These are phyloP conservation scores for Aspergillus ibericus DNA, from an alignment of 2,329 filamentous ascomycete species.

Conservation along the genomic window DNA sequence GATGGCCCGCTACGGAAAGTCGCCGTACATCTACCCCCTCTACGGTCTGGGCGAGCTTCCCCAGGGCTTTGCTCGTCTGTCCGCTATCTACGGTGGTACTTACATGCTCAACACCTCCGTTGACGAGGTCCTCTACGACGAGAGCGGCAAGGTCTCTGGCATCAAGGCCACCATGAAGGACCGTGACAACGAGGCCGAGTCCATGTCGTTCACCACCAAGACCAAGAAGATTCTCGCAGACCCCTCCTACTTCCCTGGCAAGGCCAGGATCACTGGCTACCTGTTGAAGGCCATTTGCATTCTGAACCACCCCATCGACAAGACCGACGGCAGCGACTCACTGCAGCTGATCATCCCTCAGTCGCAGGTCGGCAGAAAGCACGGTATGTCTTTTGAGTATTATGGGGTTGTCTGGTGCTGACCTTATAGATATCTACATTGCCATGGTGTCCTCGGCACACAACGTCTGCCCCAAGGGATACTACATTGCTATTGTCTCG, in stretches of 20 bases:
- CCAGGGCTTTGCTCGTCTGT: slow-evolving; percentile 94
- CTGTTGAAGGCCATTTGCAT: slow-evolving; percentile 97
- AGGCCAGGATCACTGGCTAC: slow-evolving; percentile 83
- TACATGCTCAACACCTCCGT: slow-evolving; percentile 99
- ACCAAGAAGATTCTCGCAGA: slow-evolving; percentile 94
- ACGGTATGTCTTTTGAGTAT: slow-evolving; percentile 61
- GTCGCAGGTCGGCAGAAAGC: slow-evolving; percentile 93
- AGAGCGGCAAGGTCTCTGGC: slow-evolving; percentile 76
- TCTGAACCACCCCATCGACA: slow-evolving; percentile 88
- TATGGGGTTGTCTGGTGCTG: slow-evolving; percentile 12
- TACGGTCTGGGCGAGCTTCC: slow-evolving; percentile 97
- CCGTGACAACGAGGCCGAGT: slow-evolving; percentile 68
- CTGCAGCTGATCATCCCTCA: slow-evolving; percentile 96
- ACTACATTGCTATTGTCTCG: slow-evolving; percentile 97
- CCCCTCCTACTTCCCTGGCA: slow-evolving; percentile 92
- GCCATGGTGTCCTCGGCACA: slow-evolving; percentile 93
- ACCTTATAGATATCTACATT: slow-evolving; percentile 80
- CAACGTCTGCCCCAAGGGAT: slow-evolving; percentile 98
- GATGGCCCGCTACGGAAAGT: slow-evolving; percentile 96
- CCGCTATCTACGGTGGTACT: slow-evolving; percentile 96
- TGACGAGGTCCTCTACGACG: slow-evolving; percentile 83
- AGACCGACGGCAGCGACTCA: slow-evolving; percentile 85
- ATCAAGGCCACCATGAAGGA: slow-evolving; percentile 98
- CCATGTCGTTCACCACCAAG: slow-evolving; percentile 94
- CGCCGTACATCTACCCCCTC: slow-evolving; percentile 97